Conservation (phyloP, 257 asterid genomes). For the Przewalskia tangutica region DNA sequence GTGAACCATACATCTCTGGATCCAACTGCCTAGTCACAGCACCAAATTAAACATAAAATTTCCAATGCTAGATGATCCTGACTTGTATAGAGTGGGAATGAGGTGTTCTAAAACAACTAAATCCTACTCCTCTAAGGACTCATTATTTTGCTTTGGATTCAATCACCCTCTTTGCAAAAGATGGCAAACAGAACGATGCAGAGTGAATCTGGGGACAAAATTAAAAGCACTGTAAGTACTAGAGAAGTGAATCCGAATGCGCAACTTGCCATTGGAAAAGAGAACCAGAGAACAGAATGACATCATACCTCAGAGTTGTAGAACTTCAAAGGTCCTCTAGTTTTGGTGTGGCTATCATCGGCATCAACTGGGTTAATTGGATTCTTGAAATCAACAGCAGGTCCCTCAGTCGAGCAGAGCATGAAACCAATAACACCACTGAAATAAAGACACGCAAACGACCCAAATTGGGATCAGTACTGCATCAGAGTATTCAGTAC, state of each 20-base stretch:
- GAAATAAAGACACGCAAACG: constrained; percentile 4
- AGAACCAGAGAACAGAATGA: background rate
- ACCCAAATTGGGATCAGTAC: background rate
- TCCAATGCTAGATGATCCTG: background rate
- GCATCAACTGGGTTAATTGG: constrained; percentile 54
- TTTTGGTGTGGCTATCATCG: constrained; percentile 26
- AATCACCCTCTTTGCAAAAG: constrained; percentile 74
- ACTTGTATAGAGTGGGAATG: background rate
- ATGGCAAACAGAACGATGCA: constrained; percentile 87
- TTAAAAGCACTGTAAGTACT: background rate
- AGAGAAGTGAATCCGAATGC: background rate
- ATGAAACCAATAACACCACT: constrained; percentile 82
- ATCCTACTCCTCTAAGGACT: constrained; percentile 7
- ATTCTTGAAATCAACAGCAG: constrained; percentile 53
- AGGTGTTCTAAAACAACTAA: background rate
- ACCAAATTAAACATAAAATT: background rate
- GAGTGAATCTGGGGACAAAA: constrained; percentile 53
- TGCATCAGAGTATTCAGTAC: background rate
- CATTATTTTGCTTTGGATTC: constrained; percentile 39
- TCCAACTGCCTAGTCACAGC: background rate
- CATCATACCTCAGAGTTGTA: constrained; percentile 60
- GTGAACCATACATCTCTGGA: background rate
- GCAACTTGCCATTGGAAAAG: background rate
- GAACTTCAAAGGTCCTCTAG: constrained; percentile 46
- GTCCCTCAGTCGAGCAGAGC: constrained; percentile 74